Percentiles rank a stretch among this genome's conserved stretches.
phyloP scores from a whole-genome alignment of 768 basidiomycete species.

The Tremella fuciformis region DNA sequence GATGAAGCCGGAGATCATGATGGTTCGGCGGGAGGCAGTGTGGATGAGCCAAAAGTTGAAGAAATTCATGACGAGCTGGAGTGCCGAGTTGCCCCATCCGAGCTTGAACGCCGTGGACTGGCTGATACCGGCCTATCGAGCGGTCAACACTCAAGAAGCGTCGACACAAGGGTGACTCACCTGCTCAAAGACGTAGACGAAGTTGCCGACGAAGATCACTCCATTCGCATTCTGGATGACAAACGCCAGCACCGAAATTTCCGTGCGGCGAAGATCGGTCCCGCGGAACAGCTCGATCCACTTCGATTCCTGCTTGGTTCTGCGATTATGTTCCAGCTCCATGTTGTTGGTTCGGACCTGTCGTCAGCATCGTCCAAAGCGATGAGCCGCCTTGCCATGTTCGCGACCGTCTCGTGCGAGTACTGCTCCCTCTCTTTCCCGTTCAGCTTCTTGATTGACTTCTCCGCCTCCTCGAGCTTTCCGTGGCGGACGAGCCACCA shows the following conservation, averaged over 20 bases:
- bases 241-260: constrained; percentile 6
- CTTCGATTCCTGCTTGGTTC: no score
- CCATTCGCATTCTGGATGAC: constrained; percentile 4
- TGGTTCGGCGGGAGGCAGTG: constrained; percentile 28
- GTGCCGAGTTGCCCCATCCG: constrained; percentile 1
- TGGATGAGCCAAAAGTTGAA: not conserved
- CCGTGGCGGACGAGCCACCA: constrained; percentile 10
- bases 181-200: no score
- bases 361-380: no score
- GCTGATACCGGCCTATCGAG: no score
- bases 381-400: no score
- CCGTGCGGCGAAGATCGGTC: constrained; percentile 43
- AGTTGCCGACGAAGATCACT: no score
- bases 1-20: constrained; percentile 25
- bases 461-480: constrained; percentile 5
- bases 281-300: constrained; percentile 51
- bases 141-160: no score
- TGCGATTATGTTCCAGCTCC: not conserved
- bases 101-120: no score
- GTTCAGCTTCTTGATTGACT: not conserved
- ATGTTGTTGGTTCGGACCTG: constrained; percentile 10
- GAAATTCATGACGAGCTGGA: not conserved
- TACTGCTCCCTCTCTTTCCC: not conserved
- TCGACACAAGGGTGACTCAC: no score
- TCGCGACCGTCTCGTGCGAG: no score